These are phyloP conservation scores for Penicillium silybi DNA, from an alignment of 495 filamentous ascomycete genomes.

Conservation along the genomic window DNA sequence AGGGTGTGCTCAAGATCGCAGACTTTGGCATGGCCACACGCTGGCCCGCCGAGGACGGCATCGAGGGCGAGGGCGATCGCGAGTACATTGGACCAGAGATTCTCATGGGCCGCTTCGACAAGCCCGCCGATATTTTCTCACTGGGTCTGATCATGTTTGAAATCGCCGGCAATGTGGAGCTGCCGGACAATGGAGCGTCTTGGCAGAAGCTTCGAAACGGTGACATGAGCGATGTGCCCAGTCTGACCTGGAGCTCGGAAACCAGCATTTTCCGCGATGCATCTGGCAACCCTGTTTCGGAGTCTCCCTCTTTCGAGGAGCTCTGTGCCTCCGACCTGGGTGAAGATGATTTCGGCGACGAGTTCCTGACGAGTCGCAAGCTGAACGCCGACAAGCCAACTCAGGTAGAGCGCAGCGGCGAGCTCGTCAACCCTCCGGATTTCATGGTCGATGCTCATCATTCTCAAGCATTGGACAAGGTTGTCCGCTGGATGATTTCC, in stretches of 20 bases:
- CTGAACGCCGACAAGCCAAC: constrained; percentile 24
- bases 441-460: constrained; percentile 80
- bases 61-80: constrained; percentile 91
- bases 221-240: constrained; percentile 81
- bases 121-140: constrained; percentile 89
- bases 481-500: constrained; percentile 85
- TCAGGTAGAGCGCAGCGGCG: constrained; percentile 49
- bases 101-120: constrained; percentile 76
- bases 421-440: constrained; percentile 69
- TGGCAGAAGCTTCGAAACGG: constrained; percentile 86
- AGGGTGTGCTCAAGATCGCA: constrained; percentile 88
- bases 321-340: constrained; percentile 49
- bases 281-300: constrained; percentile 61
- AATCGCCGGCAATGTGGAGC: constrained; percentile 83
- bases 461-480: constrained; percentile 68
- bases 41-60: constrained; percentile 68
- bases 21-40: constrained; percentile 91
- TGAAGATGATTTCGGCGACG: constrained; percentile 38
- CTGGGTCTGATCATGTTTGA: constrained; percentile 92
- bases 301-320: constrained; percentile 46
- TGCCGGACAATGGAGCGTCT: constrained; percentile 84
- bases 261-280: constrained; percentile 68
- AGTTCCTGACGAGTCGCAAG: constrained; percentile 28
- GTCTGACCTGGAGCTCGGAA: constrained; percentile 72
- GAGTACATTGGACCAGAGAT: constrained; percentile 95